A percentile compares a stretch with the other conserved stretches of the same genome.
Evolutionary conservation across 306 rosid genomes (phyloP).

Genomic region (Neltuma alba): DNA sequence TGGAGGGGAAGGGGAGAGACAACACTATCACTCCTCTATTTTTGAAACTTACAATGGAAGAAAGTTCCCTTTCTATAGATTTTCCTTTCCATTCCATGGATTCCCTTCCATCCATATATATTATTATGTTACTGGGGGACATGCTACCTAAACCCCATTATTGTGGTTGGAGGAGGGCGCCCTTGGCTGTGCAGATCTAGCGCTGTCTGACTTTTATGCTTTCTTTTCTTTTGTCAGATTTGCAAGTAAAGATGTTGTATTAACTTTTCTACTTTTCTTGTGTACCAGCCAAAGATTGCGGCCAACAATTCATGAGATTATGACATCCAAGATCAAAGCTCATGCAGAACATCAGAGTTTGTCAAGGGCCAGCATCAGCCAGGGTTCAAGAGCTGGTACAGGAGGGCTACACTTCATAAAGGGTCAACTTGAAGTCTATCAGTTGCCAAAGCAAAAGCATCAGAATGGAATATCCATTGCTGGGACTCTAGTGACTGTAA

Average conservation of each 20-base stretch:
- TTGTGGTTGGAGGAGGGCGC: not conserved
- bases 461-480: slow-evolving; percentile 81
- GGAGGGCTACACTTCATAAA: slow-evolving; percentile 73
- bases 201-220: slow-evolving; percentile 26
- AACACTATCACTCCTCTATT: not conserved
- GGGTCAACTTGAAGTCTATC: slow-evolving; percentile 84
- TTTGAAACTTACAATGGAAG: not conserved
- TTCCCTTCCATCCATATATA: not conserved
- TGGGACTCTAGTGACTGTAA: slow-evolving; percentile 83
- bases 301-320: slow-evolving; percentile 86
- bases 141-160: not conserved
- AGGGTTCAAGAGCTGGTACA: slow-evolving; percentile 55
- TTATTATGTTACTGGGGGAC: not conserved
- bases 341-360: slow-evolving; percentile 72
- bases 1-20: not conserved
- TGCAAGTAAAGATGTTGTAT: slow-evolving; percentile 36
- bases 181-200: slow-evolving; percentile 1
- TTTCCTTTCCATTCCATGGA: not conserved
- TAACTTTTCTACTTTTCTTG: slow-evolving; percentile 34
- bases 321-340: slow-evolving; percentile 85
- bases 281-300: slow-evolving; percentile 94
- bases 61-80: not conserved
- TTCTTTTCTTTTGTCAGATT: slow-evolving; percentile 17
- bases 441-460: slow-evolving; percentile 82
- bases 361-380: slow-evolving; percentile 66